Evolutionary conservation across 139 green algal species (phyloP).

Genomic region (Picochlorum sp.): DNA sequence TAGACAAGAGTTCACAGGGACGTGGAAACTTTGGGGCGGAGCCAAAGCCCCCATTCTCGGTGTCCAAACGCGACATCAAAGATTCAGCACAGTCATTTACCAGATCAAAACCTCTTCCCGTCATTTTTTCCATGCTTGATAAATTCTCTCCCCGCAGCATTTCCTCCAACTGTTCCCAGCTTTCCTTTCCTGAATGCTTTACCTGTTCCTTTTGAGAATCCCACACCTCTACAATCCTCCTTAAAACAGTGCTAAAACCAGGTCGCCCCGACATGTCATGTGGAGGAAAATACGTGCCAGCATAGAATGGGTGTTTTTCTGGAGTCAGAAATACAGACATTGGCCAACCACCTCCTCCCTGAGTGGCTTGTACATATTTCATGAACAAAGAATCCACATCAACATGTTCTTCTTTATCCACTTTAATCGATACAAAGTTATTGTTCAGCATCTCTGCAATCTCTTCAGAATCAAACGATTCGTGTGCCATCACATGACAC

Average conservation of each 20-base stretch:
- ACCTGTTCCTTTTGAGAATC: slow-evolving; percentile 22
- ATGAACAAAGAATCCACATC: slow-evolving; percentile 82
- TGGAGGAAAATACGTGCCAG: slow-evolving; percentile 60
- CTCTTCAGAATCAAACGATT: slow-evolving; percentile 74
- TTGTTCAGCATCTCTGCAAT: slow-evolving; percentile 65
- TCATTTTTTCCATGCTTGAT: neutral
- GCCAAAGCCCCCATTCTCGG: slow-evolving; percentile 63
- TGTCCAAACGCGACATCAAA: slow-evolving; percentile 49
- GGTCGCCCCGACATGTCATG: slow-evolving; percentile 42
- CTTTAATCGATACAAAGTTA: slow-evolving; percentile 74
- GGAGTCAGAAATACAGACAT: slow-evolving; percentile 67
- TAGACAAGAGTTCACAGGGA: slow-evolving; percentile 63
- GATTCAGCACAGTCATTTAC: slow-evolving; percentile 14
- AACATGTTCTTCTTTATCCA: slow-evolving; percentile 81
- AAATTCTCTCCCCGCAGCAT: slow-evolving; percentile 2
- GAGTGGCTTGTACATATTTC: slow-evolving; percentile 67
- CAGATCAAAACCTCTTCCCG: neutral
- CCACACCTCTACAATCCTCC: slow-evolving; percentile 40
- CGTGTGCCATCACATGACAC: slow-evolving; percentile 87
- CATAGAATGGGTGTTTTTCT: slow-evolving; percentile 66
- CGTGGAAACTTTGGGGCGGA: slow-evolving; percentile 80
- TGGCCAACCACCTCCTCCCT: slow-evolving; percentile 44
- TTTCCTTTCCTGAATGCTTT: slow-evolving; percentile 12
- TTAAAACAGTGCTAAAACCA: slow-evolving; percentile 65
- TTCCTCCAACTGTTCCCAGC: slow-evolving; percentile 46